Conservation (phyloP, 116 monocot species). For the Cymodocea nodosa region DNA sequence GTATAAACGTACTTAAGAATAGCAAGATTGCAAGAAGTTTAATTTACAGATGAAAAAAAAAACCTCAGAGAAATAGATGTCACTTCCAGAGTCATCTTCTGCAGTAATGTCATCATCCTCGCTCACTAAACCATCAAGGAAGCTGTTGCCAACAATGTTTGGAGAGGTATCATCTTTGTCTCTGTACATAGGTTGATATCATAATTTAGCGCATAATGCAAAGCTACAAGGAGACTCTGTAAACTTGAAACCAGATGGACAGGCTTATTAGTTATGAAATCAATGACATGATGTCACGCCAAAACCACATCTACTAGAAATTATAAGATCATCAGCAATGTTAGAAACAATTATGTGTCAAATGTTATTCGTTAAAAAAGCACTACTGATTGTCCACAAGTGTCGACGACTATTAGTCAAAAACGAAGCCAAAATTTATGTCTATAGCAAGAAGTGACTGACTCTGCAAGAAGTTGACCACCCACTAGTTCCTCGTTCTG, state of each 20-base stretch:
- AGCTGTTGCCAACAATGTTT: conserved; percentile 11
- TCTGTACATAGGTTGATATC: conserved; percentile 8
- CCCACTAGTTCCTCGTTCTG: neutral
- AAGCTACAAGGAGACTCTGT: neutral
- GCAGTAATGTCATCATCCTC: conserved; percentile 33
- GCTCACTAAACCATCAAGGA: conserved; percentile 29
- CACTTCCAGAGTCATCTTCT: conserved; percentile 57
- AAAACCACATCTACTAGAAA: neutral
- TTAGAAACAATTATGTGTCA: neutral
- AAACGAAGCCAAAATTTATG: too few relatives aligned
- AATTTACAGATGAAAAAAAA: neutral
- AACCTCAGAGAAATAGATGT: conserved; percentile 76
- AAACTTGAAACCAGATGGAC: neutral
- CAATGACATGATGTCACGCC: neutral
- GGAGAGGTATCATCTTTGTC: conserved; percentile 5
- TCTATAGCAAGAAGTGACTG: neutral
- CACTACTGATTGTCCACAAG: too few relatives aligned
- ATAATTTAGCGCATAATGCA: neutral
- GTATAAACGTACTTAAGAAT: neutral
- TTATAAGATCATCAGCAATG: neutral
- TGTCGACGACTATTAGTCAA: too few relatives aligned
- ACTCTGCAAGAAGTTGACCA: neutral
- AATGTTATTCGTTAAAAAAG: too few relatives aligned
- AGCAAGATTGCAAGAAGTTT: neutral
- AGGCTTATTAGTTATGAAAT: neutral